Percentiles rank a stretch among this genome's conserved stretches.
phyloP scores from a whole-genome alignment of 2,329 filamentous ascomycete species.

The Colletotrichum paranaense region DNA sequence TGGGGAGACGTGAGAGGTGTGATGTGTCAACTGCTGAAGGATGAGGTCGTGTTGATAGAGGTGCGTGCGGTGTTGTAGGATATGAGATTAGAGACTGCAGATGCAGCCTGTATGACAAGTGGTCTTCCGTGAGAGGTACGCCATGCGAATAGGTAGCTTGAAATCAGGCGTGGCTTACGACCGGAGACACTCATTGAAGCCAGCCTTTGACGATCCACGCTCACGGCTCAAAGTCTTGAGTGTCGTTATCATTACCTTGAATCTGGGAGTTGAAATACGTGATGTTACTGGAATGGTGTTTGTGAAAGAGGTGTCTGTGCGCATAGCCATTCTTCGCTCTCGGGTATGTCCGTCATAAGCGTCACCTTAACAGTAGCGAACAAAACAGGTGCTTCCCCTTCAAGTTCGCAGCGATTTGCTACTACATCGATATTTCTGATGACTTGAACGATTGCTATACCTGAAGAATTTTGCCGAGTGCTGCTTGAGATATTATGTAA shows the following conservation, averaged over 20 bases:
- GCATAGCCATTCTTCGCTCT: neutral
- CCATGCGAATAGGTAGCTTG: neutral
- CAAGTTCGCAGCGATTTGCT: too few species aligned
- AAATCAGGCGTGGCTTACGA: neutral
- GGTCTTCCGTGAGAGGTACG: neutral
- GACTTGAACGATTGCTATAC: too few species aligned
- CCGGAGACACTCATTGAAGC: neutral
- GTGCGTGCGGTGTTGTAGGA: neutral
- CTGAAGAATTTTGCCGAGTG: too few species aligned
- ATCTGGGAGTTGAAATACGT: neutral
- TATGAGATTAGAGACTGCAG: neutral
- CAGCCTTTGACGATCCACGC: neutral
- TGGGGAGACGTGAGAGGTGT: slow-evolving; percentile 59
- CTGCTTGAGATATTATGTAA: too few species aligned
- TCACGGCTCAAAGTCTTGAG: neutral
- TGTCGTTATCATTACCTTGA: neutral
- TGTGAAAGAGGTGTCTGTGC: neutral
- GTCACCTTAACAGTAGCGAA: neutral
- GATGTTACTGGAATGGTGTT: neutral
- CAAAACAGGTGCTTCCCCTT: too few species aligned
- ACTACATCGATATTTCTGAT: too few species aligned
- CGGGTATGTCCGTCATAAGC: neutral
- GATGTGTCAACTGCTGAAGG: neutral
- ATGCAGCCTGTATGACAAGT: neutral
- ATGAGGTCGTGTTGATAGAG: neutral